A percentile compares a stretch with the other conserved stretches of the same genome.
Evolutionary conservation across 345 rosid genomes (phyloP).

Genomic region (Erysimum cheiranthoides): DNA sequence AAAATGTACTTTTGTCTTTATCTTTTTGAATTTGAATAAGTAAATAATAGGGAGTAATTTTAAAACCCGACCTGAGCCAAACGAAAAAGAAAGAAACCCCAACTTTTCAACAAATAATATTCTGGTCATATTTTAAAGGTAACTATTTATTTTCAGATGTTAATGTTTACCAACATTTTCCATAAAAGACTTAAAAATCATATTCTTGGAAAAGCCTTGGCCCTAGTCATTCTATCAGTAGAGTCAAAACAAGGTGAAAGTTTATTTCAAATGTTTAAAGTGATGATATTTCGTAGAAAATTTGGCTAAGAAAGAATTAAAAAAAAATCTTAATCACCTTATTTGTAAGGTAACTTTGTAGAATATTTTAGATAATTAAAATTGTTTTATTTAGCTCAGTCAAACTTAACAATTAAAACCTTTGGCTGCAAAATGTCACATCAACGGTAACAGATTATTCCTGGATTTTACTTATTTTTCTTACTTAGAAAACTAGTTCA

Average conservation of each 20-base stretch:
- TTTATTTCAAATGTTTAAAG: neutral
- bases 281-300: neutral
- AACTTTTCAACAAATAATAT: conserved; percentile 23
- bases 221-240: neutral
- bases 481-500: conserved; percentile 15
- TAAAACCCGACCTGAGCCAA: neutral
- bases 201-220: neutral
- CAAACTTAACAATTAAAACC: neutral
- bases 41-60: neutral
- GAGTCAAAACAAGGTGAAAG: neutral
- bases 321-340: neutral
- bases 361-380: neutral
- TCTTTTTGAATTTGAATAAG: conserved; percentile 22
- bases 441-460: conserved; percentile 47
- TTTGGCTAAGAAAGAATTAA: neutral
- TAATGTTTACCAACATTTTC: neutral
- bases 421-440: conserved; percentile 53
- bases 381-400: neutral
- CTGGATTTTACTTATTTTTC: neutral
- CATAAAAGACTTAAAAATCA: neutral
- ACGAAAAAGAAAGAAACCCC: conserved; percentile 9
- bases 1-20: conserved; percentile 13
- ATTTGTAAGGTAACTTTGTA: neutral
- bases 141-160: conserved; percentile 2
- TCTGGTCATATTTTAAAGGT: neutral